These are phyloP conservation scores for Sphaerostilbella broomeana DNA, from an alignment of 2,329 filamentous ascomycete species.

Conservation along the genomic window DNA sequence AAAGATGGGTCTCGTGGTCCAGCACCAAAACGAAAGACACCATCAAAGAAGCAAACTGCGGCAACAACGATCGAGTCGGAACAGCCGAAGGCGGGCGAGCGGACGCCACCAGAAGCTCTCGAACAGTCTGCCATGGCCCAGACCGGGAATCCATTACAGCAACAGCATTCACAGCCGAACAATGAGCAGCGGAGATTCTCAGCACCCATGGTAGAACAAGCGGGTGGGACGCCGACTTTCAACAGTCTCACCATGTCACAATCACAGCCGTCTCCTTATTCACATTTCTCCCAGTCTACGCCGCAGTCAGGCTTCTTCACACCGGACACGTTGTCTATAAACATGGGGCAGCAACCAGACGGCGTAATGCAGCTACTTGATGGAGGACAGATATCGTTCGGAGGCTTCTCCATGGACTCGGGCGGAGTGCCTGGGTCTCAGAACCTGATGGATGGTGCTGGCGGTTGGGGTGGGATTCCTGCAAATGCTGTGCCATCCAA, in stretches of 20 bases:
- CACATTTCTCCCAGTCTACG: conserved; percentile 32
- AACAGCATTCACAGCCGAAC: conserved; percentile 18
- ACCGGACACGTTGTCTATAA: conserved; percentile 47
- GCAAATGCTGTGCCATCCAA: conserved; percentile 22
- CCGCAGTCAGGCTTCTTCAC: conserved; percentile 39
- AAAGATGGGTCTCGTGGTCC: conserved; percentile 20
- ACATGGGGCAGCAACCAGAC: conserved; percentile 42
- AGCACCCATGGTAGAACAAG: conserved; percentile 34
- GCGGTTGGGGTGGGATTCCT: conserved; percentile 38
- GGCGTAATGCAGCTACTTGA: conserved; percentile 63
- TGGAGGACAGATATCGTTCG: conserved; percentile 67
- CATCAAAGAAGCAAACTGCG: conserved; percentile 30
- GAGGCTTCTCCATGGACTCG: conserved; percentile 56
- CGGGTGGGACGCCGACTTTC: conserved; percentile 33
- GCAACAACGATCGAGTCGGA: conserved; percentile 4
- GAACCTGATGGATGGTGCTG: conserved; percentile 35
- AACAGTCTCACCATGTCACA: conserved; percentile 37
- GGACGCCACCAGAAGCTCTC: too few relatives aligned
- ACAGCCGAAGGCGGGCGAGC: conserved; percentile 6
- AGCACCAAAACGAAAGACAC: conserved; percentile 30
- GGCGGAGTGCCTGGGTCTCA: conserved; percentile 32
- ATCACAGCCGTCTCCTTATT: conserved; percentile 40
- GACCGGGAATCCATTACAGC: conserved; percentile 15
- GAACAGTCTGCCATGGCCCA: conserved; percentile 9
- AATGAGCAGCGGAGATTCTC: conserved; percentile 35